Percentiles rank a stretch among this genome's conserved stretches.
phyloP scores from a whole-genome alignment of 768 basidiomycete species.

The Pulveroboletus sp. region DNA sequence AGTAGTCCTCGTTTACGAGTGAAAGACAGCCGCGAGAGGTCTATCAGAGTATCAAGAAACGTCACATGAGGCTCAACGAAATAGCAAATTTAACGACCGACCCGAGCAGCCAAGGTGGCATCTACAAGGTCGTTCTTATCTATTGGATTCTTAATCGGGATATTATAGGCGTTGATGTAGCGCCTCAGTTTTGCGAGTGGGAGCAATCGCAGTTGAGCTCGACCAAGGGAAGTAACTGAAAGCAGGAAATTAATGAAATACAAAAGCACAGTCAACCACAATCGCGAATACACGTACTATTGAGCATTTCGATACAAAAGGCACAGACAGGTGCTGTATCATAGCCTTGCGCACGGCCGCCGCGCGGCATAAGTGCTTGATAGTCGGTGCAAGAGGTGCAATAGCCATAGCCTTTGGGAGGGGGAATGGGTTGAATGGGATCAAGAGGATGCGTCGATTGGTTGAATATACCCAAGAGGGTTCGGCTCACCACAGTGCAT shows the following conservation, averaged over 20 bases:
- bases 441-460: not conserved
- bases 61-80: not conserved
- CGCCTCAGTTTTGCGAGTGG: constrained; percentile 60
- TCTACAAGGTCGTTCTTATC: constrained; percentile 81
- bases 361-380: constrained; percentile 72
- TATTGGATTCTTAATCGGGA: constrained; percentile 54
- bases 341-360: constrained; percentile 49
- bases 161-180: constrained; percentile 67
- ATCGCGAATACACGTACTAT: constrained; percentile 39
- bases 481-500: constrained; percentile 65
- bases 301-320: constrained; percentile 67
- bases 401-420: constrained; percentile 55
- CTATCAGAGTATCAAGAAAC: constrained; percentile 29
- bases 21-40: constrained; percentile 58
- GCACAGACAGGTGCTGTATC: constrained; percentile 64
- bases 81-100: constrained; percentile 31
- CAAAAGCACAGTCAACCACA: not conserved
- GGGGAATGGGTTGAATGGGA: not conserved
- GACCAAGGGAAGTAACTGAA: constrained; percentile 66
- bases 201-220: constrained; percentile 48
- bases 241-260: not conserved
- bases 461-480: not conserved
- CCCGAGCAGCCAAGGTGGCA: constrained; percentile 46
- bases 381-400: constrained; percentile 73
- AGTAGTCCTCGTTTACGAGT: constrained; percentile 51